Evolutionary conservation across 2,329 filamentous ascomycete species (phyloP), one percentile per base, ranked within the genome.

Genomic region (Clonostachys solani): DNA sequence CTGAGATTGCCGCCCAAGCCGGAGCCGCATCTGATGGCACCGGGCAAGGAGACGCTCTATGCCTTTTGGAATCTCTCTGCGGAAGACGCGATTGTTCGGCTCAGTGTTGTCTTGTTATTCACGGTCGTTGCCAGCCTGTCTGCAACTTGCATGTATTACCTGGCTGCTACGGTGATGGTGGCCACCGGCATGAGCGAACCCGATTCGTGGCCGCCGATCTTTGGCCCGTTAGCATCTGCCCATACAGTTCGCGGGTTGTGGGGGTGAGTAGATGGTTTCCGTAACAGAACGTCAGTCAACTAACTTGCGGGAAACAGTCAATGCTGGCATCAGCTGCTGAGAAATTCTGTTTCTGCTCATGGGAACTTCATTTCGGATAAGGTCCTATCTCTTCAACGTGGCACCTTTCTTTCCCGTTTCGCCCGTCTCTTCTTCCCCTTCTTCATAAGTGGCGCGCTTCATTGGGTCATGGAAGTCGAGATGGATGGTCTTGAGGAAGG

Each of bases 231-330:
- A 6, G 12, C 34, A 12, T 29, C 45, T 12, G 33, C 35, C 16
- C 44, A 48, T 33, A 48, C 49, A 19, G 40, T 50, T 33, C 49
- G 49, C n/a, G 49, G 46, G 10, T 48, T 48, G 40, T 50, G 49
- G 49, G 40, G 46, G 49, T 50, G 34, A 46, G 46, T 44, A 23
- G 19, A 15, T 40, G 15, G 6, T 29, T 23, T 29, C 15, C 5
- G 42, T 23, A n/a, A 45, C 4, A 13, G 10, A 33, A 12, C 12
- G 15, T 40, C 19, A 42, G 33, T 36, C 18, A 8, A 29, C 23
- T 29, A 29, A 29, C 23, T 29, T 29, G 23, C 23, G 9, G 23
- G 23, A 29, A 29, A 29, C 9, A 29, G 23, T 10, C 23, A 29
- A 29, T 29, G 23, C 23, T 51, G 49, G 49, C 49, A 51, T 23